These are phyloP conservation scores for Sphaceloma murrayae DNA, from an alignment of 2,329 filamentous ascomycete genomes.

Conservation along the genomic window DNA sequence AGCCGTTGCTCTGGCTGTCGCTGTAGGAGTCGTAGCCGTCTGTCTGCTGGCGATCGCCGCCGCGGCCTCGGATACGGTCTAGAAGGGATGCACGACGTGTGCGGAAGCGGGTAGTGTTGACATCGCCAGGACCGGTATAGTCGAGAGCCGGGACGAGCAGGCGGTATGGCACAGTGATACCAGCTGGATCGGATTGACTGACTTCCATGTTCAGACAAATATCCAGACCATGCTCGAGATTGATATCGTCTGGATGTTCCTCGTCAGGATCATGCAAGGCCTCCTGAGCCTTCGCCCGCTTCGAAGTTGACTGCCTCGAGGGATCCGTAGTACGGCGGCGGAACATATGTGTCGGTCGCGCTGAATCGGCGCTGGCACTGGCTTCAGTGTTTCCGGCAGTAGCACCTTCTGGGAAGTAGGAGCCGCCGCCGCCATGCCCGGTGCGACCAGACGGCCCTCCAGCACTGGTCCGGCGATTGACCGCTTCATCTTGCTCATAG, in stretches of 20 bases:
- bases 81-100: slow-evolving; percentile 19
- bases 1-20: slow-evolving; percentile 15
- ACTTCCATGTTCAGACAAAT: slow-evolving; percentile 86
- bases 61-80: slow-evolving; percentile 20
- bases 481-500: background rate
- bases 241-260: slow-evolving; percentile 49
- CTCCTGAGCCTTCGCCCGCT: slow-evolving; percentile 24
- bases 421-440: slow-evolving; percentile 5
- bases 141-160: slow-evolving; percentile 70
- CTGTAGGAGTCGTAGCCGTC: slow-evolving; percentile 17
- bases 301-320: slow-evolving; percentile 32
- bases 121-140: slow-evolving; percentile 31
- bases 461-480: slow-evolving; percentile 1
- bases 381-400: slow-evolving; percentile 7
- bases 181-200: slow-evolving; percentile 71
- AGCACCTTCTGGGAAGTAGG: slow-evolving; percentile 16
- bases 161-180: slow-evolving; percentile 79
- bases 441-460: slow-evolving; percentile 3
- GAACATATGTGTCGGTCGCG: slow-evolving; percentile 31
- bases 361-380: background rate
- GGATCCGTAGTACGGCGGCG: slow-evolving; percentile 37
- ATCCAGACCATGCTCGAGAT: slow-evolving; percentile 75
- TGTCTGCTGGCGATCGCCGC: background rate
- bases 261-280: slow-evolving; percentile 50
- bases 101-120: slow-evolving; percentile 23